Base-by-base conservation (phyloP, 2,329 filamentous ascomycete species). In the Colletotrichum liriopes region DNA sequence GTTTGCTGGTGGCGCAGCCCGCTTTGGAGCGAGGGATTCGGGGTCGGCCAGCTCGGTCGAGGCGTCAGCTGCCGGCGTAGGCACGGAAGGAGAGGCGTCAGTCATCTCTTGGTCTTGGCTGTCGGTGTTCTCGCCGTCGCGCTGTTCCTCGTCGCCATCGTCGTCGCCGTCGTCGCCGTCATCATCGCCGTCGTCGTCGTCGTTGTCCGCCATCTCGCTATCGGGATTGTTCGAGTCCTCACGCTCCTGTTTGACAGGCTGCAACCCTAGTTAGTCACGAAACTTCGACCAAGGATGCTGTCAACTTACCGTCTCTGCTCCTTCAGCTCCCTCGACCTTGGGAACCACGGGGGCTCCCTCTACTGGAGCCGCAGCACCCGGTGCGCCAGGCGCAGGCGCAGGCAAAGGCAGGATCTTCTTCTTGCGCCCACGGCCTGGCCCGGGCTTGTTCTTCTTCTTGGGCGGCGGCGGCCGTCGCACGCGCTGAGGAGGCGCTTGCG, bases 351-450 rank as follows among this genome's bases (percentile, higher is more conserved):
- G 76, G 32, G 81, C 81, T 39, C 83, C 86, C 29, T 75, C 71
- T n/a, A 71, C 81, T 39, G 59, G 59, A 16, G 59, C 45, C 18
- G 80, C 79, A 41, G 83, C 81, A 32, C 80, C 73, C 43, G 79
- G 80, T 72, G 82, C 35, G 70, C 81, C 54, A 76, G 84, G 81
- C 3, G 78, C 80, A 32, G 80, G 77, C 14, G 80, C 77, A 1
- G 83, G 82, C 16, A 84, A 72, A 20, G 83, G 83, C 76, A 85
- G 79, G 80, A 92, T 94, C 82, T 92, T 93, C 88, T 93, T 95
- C 87, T 93, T 96, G 74, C 91, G 88, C 20, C 94, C 94, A 74
- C 94, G 90, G 9, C 94, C 94, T 45, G 93, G 91, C 0, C 94
- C 87, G 37, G 82, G 93, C 81, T 93, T 95, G 59, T 89, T 86